Evolutionary conservation across 139 green algal genomes (phyloP).

Genomic region (Volvox africanus): DNA sequence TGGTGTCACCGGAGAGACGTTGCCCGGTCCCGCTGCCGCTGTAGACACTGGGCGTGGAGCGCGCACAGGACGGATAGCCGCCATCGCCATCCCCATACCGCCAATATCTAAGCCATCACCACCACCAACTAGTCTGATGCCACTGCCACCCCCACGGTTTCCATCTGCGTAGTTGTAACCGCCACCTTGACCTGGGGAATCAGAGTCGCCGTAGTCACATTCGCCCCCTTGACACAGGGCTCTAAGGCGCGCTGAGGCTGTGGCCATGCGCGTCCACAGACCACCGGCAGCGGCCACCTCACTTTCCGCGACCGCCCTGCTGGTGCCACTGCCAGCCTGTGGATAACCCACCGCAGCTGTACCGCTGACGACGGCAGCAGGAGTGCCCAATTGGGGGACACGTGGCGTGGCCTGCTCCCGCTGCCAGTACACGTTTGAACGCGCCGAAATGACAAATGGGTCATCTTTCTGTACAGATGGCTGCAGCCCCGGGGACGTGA

Average conservation of each 20-base stretch:
- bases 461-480: no score
- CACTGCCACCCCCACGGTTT: neutral
- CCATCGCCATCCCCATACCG: neutral
- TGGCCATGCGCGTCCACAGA: conserved; percentile 1
- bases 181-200: no score
- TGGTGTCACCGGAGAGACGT: neutral
- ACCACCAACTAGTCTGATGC: neutral
- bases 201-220: neutral
- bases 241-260: neutral
- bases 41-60: no score
- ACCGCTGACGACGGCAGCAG: neutral
- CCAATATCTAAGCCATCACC: neutral
- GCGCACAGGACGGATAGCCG: neutral
- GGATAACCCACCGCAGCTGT: neutral
- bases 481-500: neutral
- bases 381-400: no score
- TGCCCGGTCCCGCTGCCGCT: neutral
- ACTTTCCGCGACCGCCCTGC: neutral
- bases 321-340: neutral
- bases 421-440: no score
- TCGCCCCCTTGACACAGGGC: neutral
- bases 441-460: no score
- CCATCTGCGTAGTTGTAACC: neutral
- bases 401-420: no score
- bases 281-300: neutral